A percentile compares a stretch with the other conserved stretches of the same genome.
Conservation (phyloP, 192 early-diverging fungal species). For the Podila epicladia region DNA sequence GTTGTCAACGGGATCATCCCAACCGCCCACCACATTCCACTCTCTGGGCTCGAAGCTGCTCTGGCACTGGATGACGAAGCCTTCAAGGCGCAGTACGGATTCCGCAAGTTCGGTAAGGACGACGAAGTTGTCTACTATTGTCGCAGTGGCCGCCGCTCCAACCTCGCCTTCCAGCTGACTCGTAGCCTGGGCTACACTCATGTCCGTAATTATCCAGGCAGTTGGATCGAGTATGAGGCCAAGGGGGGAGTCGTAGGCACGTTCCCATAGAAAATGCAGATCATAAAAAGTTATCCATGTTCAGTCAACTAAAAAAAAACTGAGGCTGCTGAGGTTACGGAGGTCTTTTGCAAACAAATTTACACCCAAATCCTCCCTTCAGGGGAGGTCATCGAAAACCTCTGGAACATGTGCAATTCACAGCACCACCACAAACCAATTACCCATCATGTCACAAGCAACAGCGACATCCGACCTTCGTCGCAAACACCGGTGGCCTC, state of each 20-base stretch:
- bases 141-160: conserved; percentile 68
- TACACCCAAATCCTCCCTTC: too few species aligned
- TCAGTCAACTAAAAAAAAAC: too few species aligned
- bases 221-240: conserved; percentile 26
- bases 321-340: too few species aligned
- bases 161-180: conserved; percentile 62
- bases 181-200: conserved; percentile 56
- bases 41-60: conserved; percentile 57
- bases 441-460: too few species aligned
- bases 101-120: conserved; percentile 59
- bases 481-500: too few species aligned
- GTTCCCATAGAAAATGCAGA: neutral
- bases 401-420: too few species aligned
- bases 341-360: too few species aligned
- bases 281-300: too few species aligned
- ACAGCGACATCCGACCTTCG: too few species aligned
- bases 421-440: too few species aligned
- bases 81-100: conserved; percentile 53
- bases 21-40: conserved; percentile 68
- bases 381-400: too few species aligned
- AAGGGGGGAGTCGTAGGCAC: neutral
- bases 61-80: conserved; percentile 16
- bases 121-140: conserved; percentile 71
- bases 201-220: conserved; percentile 28
- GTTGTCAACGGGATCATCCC: conserved; percentile 64